Evolutionary conservation across 177 flowering plant genomes (phyloP), one percentile per base, ranked within the genome.

Genomic region (Vitis hybrid): DNA sequence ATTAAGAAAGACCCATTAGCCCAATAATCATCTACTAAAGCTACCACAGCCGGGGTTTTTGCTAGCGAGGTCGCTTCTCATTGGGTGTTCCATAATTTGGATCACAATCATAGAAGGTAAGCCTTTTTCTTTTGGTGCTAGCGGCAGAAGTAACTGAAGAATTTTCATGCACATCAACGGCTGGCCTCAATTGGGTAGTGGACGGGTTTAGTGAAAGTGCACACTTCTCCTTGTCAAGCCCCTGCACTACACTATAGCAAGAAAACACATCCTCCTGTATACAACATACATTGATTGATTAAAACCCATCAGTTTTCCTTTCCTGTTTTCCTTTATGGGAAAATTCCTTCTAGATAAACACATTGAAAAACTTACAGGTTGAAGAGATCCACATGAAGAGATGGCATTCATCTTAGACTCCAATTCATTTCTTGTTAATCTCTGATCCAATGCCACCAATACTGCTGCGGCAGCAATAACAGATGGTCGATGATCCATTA

Each of bases 381-480:
- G 52, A 33, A 77, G 75, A 72, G 56, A 64, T 24, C 54, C 53
- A 54, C 51, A 61, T 9, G 55, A 65, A 66, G 76, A 31, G 62
- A 78, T 71, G 74, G 73, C 50, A 11, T 75, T 70, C n/a, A 82
- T 71, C 65, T 75, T 80, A 61, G 13, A 17, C 71, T 78, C 80
- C 82, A 86, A 54, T 54, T 67, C 67, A 60, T 63, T 56, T 66
- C 68, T 79, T 54, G 85, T 81, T 57, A 86, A 68, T 28, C 55
- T 49, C 52, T 59, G 76, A 66, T 81, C 84, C 69, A 81, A 14
- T 62, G 80, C 79, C 71, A 75, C 57, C 68, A 86, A 73, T 15
- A 76, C 76, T 20, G 87, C 86, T 2, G 87, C 82, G 9, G 81
- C 85, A 2, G 87, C 87, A 28, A 84, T 67, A 1, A 64, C 75